A percentile compares a stretch with the other conserved stretches of the same genome.
Conservation (phyloP, 371 early-diverging fungal species). For the Actinomortierella wolfii region DNA sequence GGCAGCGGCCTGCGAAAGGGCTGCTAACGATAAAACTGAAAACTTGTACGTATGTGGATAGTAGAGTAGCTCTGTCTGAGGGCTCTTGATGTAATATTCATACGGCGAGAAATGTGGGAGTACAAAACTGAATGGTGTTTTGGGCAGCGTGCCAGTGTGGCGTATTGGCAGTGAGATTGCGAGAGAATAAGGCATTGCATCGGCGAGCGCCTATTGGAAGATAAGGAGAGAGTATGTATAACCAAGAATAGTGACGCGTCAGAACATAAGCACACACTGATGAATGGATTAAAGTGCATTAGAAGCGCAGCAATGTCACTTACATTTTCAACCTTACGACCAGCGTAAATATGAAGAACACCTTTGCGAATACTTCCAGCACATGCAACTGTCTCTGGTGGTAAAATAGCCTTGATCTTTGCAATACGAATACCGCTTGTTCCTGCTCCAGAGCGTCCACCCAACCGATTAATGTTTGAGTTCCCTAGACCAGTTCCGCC, state of each 20-base stretch:
- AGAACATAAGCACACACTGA: no score
- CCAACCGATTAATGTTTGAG: no score
- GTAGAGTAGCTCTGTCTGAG: conserved; percentile 31
- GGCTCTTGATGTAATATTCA: conserved; percentile 40
- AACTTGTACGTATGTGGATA: conserved; percentile 40
- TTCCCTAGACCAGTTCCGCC: no score
- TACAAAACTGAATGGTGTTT: conserved; percentile 39
- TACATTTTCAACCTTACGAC: conserved; percentile 42
- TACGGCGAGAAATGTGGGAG: conserved; percentile 41
- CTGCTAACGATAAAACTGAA: conserved; percentile 30
- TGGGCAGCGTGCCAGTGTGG: conserved; percentile 31
- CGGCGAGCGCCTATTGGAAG: conserved; percentile 22
- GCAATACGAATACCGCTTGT: conserved; percentile 32
- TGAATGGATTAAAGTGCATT: no score
- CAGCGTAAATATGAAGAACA: conserved; percentile 36
- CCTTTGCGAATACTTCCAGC: conserved; percentile 35
- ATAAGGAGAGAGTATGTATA: background rate
- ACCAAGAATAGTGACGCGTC: background rate
- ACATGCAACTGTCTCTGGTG: conserved; percentile 28
- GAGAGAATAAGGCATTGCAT: conserved; percentile 34
- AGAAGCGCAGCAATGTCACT: conserved; percentile 7
- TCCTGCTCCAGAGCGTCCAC: no score
- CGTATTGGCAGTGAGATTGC: conserved; percentile 36
- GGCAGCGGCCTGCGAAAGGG: conserved; percentile 20
- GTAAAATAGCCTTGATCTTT: conserved; percentile 44